These are phyloP conservation scores for Silene uniflora DNA, from an alignment of 148 eudicot genomes.

Conservation along the genomic window DNA sequence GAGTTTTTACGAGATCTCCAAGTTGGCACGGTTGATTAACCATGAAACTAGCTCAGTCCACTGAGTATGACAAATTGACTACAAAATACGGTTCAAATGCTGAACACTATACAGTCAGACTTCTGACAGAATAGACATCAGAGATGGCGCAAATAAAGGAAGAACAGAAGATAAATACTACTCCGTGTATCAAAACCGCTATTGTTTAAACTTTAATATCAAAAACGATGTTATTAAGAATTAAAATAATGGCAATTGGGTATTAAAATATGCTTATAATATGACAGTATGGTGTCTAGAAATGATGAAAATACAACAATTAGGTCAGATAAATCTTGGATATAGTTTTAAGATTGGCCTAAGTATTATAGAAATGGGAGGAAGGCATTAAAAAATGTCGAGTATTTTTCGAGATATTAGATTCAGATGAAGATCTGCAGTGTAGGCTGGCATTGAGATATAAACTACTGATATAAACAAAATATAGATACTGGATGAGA, in stretches of 20 bases:
- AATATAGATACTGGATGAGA: conserved; percentile 42
- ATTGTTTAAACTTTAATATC: conserved; percentile 5
- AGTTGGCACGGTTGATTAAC: background rate
- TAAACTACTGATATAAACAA: conserved; percentile 23
- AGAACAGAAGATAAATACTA: conserved; percentile 17
- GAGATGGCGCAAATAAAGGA: conserved; percentile 27
- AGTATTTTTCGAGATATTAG: conserved; percentile 5
- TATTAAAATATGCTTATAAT: conserved; percentile 14
- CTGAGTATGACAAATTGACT: background rate
- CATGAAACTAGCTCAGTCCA: conserved; percentile 11
- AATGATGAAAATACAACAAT: conserved; percentile 8
- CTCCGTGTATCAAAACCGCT: background rate
- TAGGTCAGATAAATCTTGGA: conserved; percentile 23
- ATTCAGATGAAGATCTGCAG: conserved; percentile 15
- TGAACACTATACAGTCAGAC: conserved; percentile 25
- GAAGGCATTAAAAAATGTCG: background rate
- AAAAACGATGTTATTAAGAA: conserved; percentile 4
- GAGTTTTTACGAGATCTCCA: background rate
- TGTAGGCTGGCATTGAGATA: conserved; percentile 33
- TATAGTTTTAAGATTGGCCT: conserved; percentile 18
- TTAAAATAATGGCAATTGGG: conserved; percentile 23
- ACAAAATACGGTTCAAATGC: conserved; percentile 29
- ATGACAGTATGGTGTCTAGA: conserved; percentile 14
- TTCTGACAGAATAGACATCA: conserved; percentile 30
- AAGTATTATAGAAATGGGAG: background rate